phyloP scores from a whole-genome alignment of 345 rosid genomes.

The Lagerstroemia speciosa region DNA sequence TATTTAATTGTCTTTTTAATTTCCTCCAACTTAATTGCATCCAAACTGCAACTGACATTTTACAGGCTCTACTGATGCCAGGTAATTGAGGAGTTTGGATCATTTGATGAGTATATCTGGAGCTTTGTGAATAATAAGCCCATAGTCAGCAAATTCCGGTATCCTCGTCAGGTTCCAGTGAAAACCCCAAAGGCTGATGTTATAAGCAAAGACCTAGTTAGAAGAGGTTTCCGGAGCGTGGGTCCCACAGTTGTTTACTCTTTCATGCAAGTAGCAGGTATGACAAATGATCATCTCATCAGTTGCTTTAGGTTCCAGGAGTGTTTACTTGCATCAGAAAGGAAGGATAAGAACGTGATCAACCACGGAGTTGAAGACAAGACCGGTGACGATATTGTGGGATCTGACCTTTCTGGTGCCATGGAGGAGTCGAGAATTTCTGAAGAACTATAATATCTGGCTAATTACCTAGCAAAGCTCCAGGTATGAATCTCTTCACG shows the following conservation, averaged over 20 bases:
- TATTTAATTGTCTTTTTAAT: too few species aligned
- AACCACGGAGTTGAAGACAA: conserved; percentile 10
- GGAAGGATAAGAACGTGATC: conserved; percentile 28
- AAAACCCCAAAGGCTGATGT: conserved; percentile 88
- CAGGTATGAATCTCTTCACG: too few species aligned
- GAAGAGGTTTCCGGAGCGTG: conserved; percentile 82
- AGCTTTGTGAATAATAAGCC: conserved; percentile 82
- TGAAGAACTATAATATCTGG: not conserved
- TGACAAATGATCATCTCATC: conserved; percentile 79
- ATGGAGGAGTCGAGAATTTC: conserved; percentile 45
- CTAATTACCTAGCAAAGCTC: too few species aligned
- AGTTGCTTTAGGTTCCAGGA: conserved; percentile 83
- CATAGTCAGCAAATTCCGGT: conserved; percentile 59
- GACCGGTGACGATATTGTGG: conserved; percentile 10
- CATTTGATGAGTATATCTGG: conserved; percentile 84
- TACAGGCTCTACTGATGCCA: conserved; percentile 44
- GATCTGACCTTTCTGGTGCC: conserved; percentile 32
- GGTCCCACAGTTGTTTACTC: conserved; percentile 82
- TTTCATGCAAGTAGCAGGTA: conserved; percentile 82
- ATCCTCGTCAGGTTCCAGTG: conserved; percentile 75
- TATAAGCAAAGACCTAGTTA: conserved; percentile 88
- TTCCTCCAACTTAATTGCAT: not conserved
- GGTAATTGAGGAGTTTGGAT: conserved; percentile 73
- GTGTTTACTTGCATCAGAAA: conserved; percentile 35
- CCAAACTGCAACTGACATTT: conserved; percentile 29